phyloP scores from a whole-genome alignment of 208 protist species.

The Trypanosoma cruzi region DNA sequence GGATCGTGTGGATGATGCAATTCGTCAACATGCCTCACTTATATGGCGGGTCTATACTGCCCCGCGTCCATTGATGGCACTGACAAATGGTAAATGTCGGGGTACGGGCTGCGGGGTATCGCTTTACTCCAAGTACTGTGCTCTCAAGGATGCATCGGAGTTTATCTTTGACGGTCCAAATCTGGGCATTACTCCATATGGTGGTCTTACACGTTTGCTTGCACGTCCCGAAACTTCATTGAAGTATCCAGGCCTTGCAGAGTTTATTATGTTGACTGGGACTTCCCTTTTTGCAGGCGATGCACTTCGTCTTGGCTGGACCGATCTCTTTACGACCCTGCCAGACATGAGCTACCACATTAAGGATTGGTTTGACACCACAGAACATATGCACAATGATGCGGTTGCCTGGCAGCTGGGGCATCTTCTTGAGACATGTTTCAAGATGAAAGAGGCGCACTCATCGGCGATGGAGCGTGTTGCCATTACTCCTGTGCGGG shows the following conservation, averaged over 20 bases:
- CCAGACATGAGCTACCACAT: slow-evolving; percentile 91
- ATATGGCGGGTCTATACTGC: slow-evolving; percentile 85
- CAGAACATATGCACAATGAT: slow-evolving; percentile 94
- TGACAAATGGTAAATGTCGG: slow-evolving; percentile 90
- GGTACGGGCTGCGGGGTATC: slow-evolving; percentile 86
- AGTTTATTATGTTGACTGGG: slow-evolving; percentile 91
- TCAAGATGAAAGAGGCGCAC: slow-evolving; percentile 85
- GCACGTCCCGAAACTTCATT: slow-evolving; percentile 84
- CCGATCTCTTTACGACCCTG: slow-evolving; percentile 86
- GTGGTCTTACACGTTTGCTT: slow-evolving; percentile 80
- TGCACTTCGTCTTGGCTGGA: slow-evolving; percentile 86
- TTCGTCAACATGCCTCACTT: slow-evolving; percentile 81
- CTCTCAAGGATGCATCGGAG: slow-evolving; percentile 81
- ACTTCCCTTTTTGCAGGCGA: slow-evolving; percentile 91
- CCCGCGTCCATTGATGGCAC: slow-evolving; percentile 80
- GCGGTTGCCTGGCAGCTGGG: slow-evolving; percentile 91
- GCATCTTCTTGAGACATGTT: slow-evolving; percentile 86
- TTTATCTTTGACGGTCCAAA: slow-evolving; percentile 88
- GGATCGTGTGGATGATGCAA: slow-evolving; percentile 68
- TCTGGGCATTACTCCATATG: slow-evolving; percentile 81
- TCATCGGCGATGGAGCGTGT: slow-evolving; percentile 85
- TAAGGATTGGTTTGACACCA: slow-evolving; percentile 91
- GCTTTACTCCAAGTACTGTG: slow-evolving; percentile 86
- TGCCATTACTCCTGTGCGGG: slow-evolving; percentile 76
- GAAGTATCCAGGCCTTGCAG: slow-evolving; percentile 90